Percentiles rank a stretch among this genome's conserved stretches.
Conservation (phyloP, 331 rosid species). For the Pyracantha coccinea region DNA sequence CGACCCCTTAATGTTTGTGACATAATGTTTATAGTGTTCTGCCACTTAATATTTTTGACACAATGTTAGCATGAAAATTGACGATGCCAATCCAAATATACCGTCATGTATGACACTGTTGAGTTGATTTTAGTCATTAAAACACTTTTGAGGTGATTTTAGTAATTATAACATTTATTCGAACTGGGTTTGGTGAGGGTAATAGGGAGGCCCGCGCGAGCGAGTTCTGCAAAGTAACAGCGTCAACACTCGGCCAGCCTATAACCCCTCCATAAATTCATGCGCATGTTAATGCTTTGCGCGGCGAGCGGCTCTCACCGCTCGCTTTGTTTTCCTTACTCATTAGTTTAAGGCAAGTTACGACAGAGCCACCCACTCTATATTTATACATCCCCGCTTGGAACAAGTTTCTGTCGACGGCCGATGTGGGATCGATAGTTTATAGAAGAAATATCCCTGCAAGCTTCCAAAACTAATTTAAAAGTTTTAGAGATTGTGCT, state of each 20-base stretch:
- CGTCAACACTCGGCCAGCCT: conserved; percentile 85
- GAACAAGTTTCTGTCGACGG: accelerated
- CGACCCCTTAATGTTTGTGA: too few relatives aligned
- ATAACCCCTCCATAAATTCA: conserved; percentile 75
- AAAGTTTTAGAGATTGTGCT: not conserved
- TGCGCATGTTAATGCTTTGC: conserved; percentile 27
- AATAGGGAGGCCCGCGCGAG: conserved; percentile 70
- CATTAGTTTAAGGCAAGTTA: conserved; percentile 82
- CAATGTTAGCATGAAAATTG: too few relatives aligned
- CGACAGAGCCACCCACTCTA: accelerated
- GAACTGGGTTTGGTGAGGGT: not conserved
- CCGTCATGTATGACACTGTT: too few relatives aligned
- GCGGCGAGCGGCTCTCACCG: conserved; percentile 78
- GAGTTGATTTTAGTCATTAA: too few relatives aligned
- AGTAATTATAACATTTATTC: too few relatives aligned
- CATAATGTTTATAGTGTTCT: too few relatives aligned
- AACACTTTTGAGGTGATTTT: too few relatives aligned
- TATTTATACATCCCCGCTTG: not conserved
- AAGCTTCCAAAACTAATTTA: not conserved
- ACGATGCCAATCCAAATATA: too few relatives aligned
- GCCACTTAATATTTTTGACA: too few relatives aligned
- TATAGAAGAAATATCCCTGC: not conserved
- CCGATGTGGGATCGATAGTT: conserved; percentile 30
- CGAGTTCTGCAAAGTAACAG: conserved; percentile 98
- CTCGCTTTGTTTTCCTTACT: conserved; percentile 97